Conservation (phyloP, 495 filamentous ascomycete species). For the Hypoxylon perforatum region DNA sequence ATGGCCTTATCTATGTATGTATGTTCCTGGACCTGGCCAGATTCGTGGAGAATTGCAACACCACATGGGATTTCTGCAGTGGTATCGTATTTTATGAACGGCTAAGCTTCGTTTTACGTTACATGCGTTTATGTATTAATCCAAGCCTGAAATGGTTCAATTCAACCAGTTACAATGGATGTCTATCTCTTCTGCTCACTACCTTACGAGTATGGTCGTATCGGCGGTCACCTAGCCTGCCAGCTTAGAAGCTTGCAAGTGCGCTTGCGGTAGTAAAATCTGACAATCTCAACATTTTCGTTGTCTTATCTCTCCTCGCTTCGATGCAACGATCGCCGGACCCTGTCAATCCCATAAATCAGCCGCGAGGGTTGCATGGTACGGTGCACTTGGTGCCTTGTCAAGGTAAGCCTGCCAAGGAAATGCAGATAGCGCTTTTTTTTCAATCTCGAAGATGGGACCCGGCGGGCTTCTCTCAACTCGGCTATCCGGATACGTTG, state of each 20-base stretch:
- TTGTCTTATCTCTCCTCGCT: conserved; percentile 23
- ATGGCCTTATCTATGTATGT: conserved; percentile 24
- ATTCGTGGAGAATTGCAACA: conserved; percentile 7
- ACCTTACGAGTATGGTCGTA: conserved; percentile 2
- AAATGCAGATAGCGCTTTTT: conserved; percentile 1
- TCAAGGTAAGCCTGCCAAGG: conserved; percentile 6
- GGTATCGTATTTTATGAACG: conserved; percentile 13
- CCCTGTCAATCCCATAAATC: conserved; percentile 11
- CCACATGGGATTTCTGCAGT: neutral
- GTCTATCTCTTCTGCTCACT: conserved; percentile 6
- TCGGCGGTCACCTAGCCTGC: neutral
- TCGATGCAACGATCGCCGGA: neutral
- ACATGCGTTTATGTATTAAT: conserved; percentile 2
- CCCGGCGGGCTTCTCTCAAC: neutral
- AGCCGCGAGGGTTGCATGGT: conserved; percentile 10
- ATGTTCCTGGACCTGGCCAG: neutral
- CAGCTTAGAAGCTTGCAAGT: neutral
- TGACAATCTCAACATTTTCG: conserved; percentile 2
- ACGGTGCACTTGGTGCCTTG: neutral
- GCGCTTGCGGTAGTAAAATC: neutral
- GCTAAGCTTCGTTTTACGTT: conserved; percentile 32
- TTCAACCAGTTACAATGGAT: conserved; percentile 2
- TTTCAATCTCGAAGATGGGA: conserved; percentile 17
- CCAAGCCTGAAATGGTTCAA: conserved; percentile 26
- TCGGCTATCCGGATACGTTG: conserved; percentile 11